Evolutionary conservation across 441 rosid species (phyloP).

Genomic region (Eutrema salsugineum): DNA sequence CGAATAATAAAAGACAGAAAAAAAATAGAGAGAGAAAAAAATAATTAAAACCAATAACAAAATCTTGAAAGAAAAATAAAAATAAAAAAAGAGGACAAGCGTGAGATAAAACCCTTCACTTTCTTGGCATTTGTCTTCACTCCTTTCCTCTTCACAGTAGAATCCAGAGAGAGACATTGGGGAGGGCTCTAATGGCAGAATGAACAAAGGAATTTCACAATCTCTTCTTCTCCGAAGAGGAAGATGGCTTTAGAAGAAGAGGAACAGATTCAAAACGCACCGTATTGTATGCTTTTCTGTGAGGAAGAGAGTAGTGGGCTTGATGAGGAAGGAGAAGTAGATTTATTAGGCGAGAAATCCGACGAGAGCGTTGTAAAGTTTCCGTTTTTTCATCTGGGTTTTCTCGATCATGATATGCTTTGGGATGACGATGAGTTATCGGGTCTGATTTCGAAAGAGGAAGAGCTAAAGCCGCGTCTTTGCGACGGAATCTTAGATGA

Average conservation of each 20-base stretch:
- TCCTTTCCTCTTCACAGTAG: not conserved
- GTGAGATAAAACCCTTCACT: conserved; percentile 60
- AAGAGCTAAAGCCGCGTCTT: conserved; percentile 31
- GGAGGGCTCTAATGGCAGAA: conserved; percentile 43
- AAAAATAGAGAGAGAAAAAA: not conserved
- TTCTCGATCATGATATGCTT: conserved; percentile 42
- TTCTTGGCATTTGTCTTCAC: conserved; percentile 28
- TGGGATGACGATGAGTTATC: conserved; percentile 52
- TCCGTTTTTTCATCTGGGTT: conserved; percentile 34
- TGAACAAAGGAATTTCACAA: conserved; percentile 41
- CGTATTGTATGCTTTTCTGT: conserved; percentile 49
- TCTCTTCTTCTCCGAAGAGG: conserved; percentile 52
- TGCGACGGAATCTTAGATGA: conserved; percentile 40
- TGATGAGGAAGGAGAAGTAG: conserved; percentile 21
- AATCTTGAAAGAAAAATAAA: not conserved
- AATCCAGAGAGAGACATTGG: conserved; percentile 18
- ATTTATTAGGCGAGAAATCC: conserved; percentile 25
- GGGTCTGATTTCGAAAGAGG: conserved; percentile 42
- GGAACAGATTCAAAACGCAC: conserved; percentile 30
- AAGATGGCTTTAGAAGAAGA: conserved; percentile 55
- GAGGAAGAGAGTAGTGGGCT: conserved; percentile 53
- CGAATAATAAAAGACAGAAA: conserved; percentile 25
- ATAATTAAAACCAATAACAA: not conserved
- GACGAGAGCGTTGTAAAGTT: conserved; percentile 23
- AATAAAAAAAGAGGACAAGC: conserved; percentile 41